A percentile compares a stretch with the other conserved stretches of the same genome.
Evolutionary conservation across 2,329 filamentous ascomycete species (phyloP).

Genomic region (Tothia fuscella): DNA sequence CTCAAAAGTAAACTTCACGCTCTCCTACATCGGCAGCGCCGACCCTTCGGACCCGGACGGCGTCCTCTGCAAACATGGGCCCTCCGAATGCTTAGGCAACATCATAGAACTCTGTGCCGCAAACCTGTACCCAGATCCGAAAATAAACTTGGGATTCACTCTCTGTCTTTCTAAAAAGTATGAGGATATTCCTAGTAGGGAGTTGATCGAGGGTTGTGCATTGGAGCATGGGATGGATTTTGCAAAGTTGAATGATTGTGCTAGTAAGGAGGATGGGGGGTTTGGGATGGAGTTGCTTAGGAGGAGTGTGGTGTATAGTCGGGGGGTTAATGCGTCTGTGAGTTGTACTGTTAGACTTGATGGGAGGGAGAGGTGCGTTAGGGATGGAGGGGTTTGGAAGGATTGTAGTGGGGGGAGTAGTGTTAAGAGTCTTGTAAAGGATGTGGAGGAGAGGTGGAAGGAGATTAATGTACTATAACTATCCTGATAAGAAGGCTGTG

Average conservation of each 20-base stretch:
- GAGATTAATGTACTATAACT: no score
- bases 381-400: slow-evolving; percentile 66
- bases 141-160: slow-evolving; percentile 82
- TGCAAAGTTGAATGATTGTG: slow-evolving; percentile 67
- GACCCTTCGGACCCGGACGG: slow-evolving; percentile 60
- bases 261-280: slow-evolving; percentile 62
- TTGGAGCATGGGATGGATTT: slow-evolving; percentile 85
- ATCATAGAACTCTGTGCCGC: slow-evolving; percentile 88
- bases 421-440: slow-evolving; percentile 61
- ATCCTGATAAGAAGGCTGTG: no score
- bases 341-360: slow-evolving; percentile 52
- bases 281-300: slow-evolving; percentile 57
- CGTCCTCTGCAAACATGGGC: slow-evolving; percentile 79
- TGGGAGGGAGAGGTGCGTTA: slow-evolving; percentile 70
- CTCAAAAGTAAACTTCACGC: slow-evolving; percentile 78
- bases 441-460: slow-evolving; percentile 68
- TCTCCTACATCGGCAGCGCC: slow-evolving; percentile 84
- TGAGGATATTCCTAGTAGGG: slow-evolving; percentile 59
- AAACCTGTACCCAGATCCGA: slow-evolving; percentile 69
- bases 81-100: slow-evolving; percentile 83
- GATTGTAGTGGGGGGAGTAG: slow-evolving; percentile 59
- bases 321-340: slow-evolving; percentile 32
- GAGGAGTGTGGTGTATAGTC: slow-evolving; percentile 52
- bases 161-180: slow-evolving; percentile 80
- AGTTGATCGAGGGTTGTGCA: slow-evolving; percentile 76